Base-by-base conservation (phyloP, 345 rosid species). In the Nasturtium officinale region DNA sequence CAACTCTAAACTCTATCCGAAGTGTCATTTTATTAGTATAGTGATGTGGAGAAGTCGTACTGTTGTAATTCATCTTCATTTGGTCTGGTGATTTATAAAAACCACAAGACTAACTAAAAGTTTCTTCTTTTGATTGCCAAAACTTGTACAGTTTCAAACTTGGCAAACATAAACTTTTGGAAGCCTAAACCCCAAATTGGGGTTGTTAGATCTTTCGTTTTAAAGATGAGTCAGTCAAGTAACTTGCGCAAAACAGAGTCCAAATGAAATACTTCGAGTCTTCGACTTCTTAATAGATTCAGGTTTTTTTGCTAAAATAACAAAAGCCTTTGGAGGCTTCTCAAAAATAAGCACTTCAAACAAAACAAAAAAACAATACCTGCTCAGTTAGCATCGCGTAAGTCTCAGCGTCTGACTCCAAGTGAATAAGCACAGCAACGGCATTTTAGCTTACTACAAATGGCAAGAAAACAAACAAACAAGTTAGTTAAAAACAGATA, bases 331-430 rank as follows among this genome's bases (percentile, higher is more conserved):
- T 33, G 37, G 3, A 33, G 37, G n/a, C n/a, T n/a, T n/a, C n/a
- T n/a, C 62, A 26, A 4, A 9, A 5, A 6, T 2, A 16, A 23
- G 6, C 25, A 65, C 9, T 47, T 32, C 33, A 32, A 1, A 2
- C 2, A 8, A 32, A 1, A 2, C 2, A 8, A 1, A 61, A 26
- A 13, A 9, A 40, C 7, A 47, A 8, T 68, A 89, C 98, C 95
- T 94, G 98, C 79, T 94, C 90, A 52, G 97, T 94, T 38, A 94
- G 96, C 78, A 94, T 87, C 23, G 92, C 96, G 72, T 84, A 91
- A 5, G 89, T 87, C 61, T 78, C 85, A 46, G 85, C 92, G 64
- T 81, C 90, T 0, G 89, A 85, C 8, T 88, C 86, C 85, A 94
- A 83, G 58, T 91, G 91, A 80, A 91, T 86, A 23, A 94, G 85